Percentiles rank a stretch among this genome's conserved stretches.
These are phyloP conservation scores for Tinospora cordifolia DNA, from an alignment of 164 flowering plant genomes.

Conservation along the genomic window DNA sequence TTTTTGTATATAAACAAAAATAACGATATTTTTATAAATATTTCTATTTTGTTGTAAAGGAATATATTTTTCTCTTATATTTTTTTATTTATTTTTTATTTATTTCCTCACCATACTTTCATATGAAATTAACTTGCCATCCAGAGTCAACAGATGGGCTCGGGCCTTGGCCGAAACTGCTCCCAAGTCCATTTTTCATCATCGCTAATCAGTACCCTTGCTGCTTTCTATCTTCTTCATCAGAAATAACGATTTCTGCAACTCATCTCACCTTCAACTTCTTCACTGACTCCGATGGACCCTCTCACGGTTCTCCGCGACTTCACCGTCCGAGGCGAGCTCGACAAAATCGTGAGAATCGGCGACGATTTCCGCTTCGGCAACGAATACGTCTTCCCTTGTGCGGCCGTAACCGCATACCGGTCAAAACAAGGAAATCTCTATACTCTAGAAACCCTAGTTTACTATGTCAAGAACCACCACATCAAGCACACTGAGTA, in stretches of 20 bases:
- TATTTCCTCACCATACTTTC: no score
- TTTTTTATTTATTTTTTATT: no score
- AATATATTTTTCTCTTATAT: no score
- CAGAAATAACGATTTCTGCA: not conserved
- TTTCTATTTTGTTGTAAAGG: no score
- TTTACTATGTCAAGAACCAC: conserved; percentile 58
- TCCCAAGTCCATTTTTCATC: no score
- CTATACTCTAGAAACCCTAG: conserved; percentile 87
- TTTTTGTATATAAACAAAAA: no score
- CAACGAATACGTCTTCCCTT: conserved; percentile 63
- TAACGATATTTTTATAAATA: no score
- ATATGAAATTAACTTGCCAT: no score
- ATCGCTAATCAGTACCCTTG: no score
- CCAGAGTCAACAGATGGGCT: no score
- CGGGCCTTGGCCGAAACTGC: no score
- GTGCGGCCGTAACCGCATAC: conserved; percentile 59
- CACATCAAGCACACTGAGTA: conserved; percentile 76
- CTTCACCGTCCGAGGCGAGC: conserved; percentile 66
- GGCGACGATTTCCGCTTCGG: conserved; percentile 74
- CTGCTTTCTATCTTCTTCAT: no score
- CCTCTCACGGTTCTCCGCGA: conserved; percentile 88
- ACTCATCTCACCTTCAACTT: not conserved
- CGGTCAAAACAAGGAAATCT: conserved; percentile 76
- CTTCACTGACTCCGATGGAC: conserved; percentile 42
- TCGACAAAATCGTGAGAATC: conserved; percentile 53